A percentile compares a stretch with the other conserved stretches of the same genome.
These are phyloP conservation scores for Pyrenophora graminea DNA, from an alignment of 2,329 filamentous ascomycete genomes.

Conservation along the genomic window DNA sequence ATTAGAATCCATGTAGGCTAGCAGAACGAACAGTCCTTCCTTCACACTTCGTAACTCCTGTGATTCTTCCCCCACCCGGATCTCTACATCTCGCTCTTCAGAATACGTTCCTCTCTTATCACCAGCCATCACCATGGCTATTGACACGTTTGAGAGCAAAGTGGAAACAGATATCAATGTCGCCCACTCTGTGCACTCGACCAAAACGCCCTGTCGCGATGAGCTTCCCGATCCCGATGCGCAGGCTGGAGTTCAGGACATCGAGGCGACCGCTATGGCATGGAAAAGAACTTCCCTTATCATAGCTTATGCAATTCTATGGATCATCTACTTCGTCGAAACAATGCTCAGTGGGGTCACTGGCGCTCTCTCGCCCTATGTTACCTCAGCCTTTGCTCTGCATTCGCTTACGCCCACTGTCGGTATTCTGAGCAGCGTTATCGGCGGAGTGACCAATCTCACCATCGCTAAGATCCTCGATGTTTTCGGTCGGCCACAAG, in stretches of 20 bases:
- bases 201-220: not conserved
- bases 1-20: too few species aligned
- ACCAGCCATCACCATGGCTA: not conserved
- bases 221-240: not conserved
- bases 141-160: not conserved
- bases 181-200: not conserved
- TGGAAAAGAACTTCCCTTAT: conserved; percentile 8
- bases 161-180: not conserved
- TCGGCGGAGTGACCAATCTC: conserved; percentile 43
- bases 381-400: conserved; percentile 42
- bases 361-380: conserved; percentile 43
- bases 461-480: conserved; percentile 47
- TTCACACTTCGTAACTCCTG: not conserved
- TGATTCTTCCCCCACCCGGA: not conserved
- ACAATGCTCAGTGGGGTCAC: conserved; percentile 48
- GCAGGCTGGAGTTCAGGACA: conserved; percentile 8
- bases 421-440: conserved; percentile 37
- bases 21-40: too few species aligned
- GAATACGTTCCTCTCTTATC: conserved; percentile 1
- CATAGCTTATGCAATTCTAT: conserved; percentile 9
- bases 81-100: not conserved
- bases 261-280: conserved; percentile 10
- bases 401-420: conserved; percentile 42
- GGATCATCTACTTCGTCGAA: conserved; percentile 49
- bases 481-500: conserved; percentile 46